Evolutionary conservation across 2,329 filamentous ascomycete genomes (phyloP), one percentile per base, ranked within the genome.

Genomic region (Alternaria conjuncta): DNA sequence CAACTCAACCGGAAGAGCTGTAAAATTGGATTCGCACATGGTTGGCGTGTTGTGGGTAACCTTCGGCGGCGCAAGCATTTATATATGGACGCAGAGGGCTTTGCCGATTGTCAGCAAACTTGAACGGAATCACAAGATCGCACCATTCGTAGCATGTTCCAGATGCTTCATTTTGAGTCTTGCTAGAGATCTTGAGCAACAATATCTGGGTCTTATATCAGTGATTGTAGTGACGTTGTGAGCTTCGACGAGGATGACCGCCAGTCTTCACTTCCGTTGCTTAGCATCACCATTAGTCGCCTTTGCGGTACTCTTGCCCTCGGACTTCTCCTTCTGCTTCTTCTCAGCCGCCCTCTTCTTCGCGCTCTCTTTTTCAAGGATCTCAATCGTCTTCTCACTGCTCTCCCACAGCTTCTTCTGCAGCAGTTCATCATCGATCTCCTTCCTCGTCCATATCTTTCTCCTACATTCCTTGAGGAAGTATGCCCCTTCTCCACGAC

Each of bases 401-500:
- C 92, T 89, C 76, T 96, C 88, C 95, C 95, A 99, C 15, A 99
- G 83, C 78, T 90, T 88, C 86, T 96, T 94, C 62, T 93, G 94
- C 28, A 92, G 82, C 20, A 86, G 87, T 68, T 96, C 94, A 75
- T 97, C 92, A 68, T 86, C 86, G 47, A 97, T 85, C 73, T 97
- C 94, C 25, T 82, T 84, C 57, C 92, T 86, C 25, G 90, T 86
- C 78, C 89, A 91, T 66, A 91, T 87, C 18, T 94, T 86, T 75
- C 93, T 88, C 70, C 88, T 89, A 77, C 95, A 98, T 80, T 98
- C 96, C 81, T 97, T 98, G 77, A 99, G 86, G 59, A 97, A 80
- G 75, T 87, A 91, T 0, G 90, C 91, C 5, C 92, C 92, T 2
- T 81, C 76, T 2, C 87, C 89, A 53, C 89, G 85, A 5, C 87